Evolutionary conservation across 1,139 yeast genomes (phyloP).

Genomic region (Entelexis sorbosivorans): DNA sequence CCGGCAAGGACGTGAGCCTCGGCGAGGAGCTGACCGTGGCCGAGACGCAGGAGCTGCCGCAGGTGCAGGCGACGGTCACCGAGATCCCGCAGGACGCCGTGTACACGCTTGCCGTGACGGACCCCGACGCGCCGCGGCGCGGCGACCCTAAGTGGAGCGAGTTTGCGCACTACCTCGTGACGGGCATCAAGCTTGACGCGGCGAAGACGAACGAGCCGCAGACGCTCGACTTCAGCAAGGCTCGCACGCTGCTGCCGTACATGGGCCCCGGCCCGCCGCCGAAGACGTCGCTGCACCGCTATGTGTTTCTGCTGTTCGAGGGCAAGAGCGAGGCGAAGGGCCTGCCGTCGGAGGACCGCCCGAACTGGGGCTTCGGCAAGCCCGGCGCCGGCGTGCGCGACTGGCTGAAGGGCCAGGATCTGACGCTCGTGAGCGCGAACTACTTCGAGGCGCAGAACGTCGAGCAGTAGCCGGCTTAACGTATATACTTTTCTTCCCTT

Average conservation of each 20-base stretch:
- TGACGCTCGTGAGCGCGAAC: constrained; percentile 62
- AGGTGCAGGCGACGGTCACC: constrained; percentile 55
- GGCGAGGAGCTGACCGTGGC: constrained; percentile 62
- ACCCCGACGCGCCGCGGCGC: constrained; percentile 87
- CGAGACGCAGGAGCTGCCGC: constrained; percentile 57
- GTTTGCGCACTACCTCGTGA: constrained; percentile 63
- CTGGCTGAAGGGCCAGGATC: constrained; percentile 56
- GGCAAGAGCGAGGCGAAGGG: constrained; percentile 27
- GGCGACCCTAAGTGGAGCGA: constrained; percentile 82
- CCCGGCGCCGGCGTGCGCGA: constrained; percentile 68
- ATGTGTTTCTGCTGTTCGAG: constrained; percentile 62
- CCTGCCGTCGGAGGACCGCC: constrained; percentile 41
- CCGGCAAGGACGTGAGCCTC: constrained; percentile 49
- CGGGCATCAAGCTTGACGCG: constrained; percentile 46
- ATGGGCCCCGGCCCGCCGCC: constrained; percentile 80
- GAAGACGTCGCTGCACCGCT: constrained; percentile 72
- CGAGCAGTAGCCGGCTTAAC: constrained; percentile 29
- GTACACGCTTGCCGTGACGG: constrained; percentile 70
- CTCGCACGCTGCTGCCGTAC: constrained; percentile 38
- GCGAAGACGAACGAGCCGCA: constrained; percentile 28
- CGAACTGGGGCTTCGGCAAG: constrained; percentile 74
- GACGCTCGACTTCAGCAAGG: constrained; percentile 27
- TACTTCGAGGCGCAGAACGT: constrained; percentile 66
- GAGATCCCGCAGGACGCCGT: constrained; percentile 35
- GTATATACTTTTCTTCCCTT: no score